Evolutionary conservation across 768 basidiomycete genomes (phyloP).

Genomic region (Tylopilus intermedius): DNA sequence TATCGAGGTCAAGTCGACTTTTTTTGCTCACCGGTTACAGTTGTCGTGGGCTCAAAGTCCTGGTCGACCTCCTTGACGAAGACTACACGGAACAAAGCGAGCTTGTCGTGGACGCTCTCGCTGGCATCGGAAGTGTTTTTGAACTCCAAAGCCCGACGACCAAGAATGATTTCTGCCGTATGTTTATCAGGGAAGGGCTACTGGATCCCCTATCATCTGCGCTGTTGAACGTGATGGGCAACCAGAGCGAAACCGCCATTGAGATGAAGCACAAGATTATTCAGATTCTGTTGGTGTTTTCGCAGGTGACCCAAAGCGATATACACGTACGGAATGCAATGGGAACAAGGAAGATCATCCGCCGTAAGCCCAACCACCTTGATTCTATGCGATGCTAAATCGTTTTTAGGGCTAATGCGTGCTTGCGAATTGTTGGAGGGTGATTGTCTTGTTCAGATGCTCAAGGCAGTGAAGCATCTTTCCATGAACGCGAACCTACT

Average conservation of each 20-base stretch:
- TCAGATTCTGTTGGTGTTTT: conserved; percentile 84
- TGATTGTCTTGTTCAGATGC: conserved; percentile 81
- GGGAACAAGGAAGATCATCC: conserved; percentile 82
- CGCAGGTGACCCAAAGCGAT: conserved; percentile 94
- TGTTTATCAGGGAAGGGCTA: conserved; percentile 95
- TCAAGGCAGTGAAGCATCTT: conserved; percentile 94
- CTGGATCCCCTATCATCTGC: conserved; percentile 90
- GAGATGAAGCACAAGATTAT: conserved; percentile 88
- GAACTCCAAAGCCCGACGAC: conserved; percentile 95
- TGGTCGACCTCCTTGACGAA: conserved; percentile 95
- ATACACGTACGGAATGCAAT: conserved; percentile 89
- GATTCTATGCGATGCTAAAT: conserved; percentile 2
- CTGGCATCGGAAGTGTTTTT: conserved; percentile 93
- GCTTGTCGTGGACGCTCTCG: conserved; percentile 87
- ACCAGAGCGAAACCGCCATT: conserved; percentile 54
- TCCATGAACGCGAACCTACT: conserved; percentile 89
- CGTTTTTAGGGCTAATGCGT: conserved; percentile 67
- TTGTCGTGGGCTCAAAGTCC: conserved; percentile 89
- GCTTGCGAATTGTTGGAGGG: conserved; percentile 84
- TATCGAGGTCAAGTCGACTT: not conserved
- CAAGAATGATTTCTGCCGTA: conserved; percentile 96
- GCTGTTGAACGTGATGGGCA: conserved; percentile 80
- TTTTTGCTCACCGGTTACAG: conserved; percentile 34
- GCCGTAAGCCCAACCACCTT: conserved; percentile 53
- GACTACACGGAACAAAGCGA: conserved; percentile 90